Conservation (phyloP, 2,329 filamentous ascomycete species). For the Penicillium brevicompactum region DNA sequence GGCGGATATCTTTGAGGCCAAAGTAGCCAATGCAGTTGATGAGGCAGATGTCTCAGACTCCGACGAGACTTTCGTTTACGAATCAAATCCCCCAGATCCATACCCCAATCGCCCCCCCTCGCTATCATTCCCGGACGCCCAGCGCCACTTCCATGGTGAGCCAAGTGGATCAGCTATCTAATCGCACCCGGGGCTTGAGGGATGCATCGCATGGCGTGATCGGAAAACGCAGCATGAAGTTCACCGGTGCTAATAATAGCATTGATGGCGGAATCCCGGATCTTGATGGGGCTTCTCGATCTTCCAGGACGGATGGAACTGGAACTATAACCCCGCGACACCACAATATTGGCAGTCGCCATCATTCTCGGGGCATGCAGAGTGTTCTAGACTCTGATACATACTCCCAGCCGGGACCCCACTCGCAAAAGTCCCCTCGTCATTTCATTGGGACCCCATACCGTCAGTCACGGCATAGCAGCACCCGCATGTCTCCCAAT, state of each 20-base stretch:
- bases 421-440: conserved; percentile 66
- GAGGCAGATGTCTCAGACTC: conserved; percentile 96
- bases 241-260: conserved; percentile 74
- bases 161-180: conserved; percentile 49
- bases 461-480: conserved; percentile 69
- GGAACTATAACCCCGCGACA: conserved; percentile 66
- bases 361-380: conserved; percentile 72
- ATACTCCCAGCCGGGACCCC: conserved; percentile 61
- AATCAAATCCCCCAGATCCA: conserved; percentile 80
- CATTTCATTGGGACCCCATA: conserved; percentile 54
- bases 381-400: conserved; percentile 77
- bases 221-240: conserved; percentile 94
- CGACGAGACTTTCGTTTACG: conserved; percentile 98
- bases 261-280: conserved; percentile 68
- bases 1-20: conserved; percentile 96
- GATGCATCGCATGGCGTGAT: conserved; percentile 65
- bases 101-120: conserved; percentile 63
- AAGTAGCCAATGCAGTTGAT: conserved; percentile 92
- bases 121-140: conserved; percentile 91
- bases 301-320: conserved; percentile 61
- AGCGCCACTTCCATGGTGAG: conserved; percentile 78
- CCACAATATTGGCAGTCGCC: conserved; percentile 68
- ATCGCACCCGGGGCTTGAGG: conserved; percentile 65
- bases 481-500: conserved; percentile 62
- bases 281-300: conserved; percentile 62